phyloP scores from a whole-genome alignment of 495 filamentous ascomycete genomes.

The Delitschia confertaspora region DNA sequence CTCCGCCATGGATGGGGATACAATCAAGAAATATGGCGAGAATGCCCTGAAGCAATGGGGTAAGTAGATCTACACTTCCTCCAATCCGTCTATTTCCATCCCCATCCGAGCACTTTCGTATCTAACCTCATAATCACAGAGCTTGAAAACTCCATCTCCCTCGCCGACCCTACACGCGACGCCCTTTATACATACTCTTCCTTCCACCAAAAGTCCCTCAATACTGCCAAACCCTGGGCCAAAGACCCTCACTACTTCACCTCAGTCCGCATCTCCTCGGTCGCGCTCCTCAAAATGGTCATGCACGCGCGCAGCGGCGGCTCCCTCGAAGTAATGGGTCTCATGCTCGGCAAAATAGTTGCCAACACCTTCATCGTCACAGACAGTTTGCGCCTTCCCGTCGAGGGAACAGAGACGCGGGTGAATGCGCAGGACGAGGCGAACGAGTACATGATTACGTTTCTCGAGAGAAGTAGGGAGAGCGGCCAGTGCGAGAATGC shows the following conservation, averaged over 20 bases:
- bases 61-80: conserved; percentile 7
- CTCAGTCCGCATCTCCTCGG: conserved; percentile 81
- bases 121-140: conserved; percentile 45
- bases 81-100: neutral
- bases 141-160: conserved; percentile 74
- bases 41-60: conserved; percentile 25
- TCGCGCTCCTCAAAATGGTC: conserved; percentile 96
- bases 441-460: conserved; percentile 92
- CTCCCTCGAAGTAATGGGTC: conserved; percentile 88
- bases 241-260: conserved; percentile 87
- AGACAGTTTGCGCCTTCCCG: conserved; percentile 87
- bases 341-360: conserved; percentile 94
- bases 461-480: conserved; percentile 65
- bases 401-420: conserved; percentile 94
- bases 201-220: conserved; percentile 52
- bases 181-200: conserved; percentile 79
- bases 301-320: conserved; percentile 96
- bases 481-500: conserved; percentile 73
- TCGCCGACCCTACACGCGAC: conserved; percentile 79
- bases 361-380: conserved; percentile 83
- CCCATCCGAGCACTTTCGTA: neutral
- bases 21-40: too few relatives aligned
- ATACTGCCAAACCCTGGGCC: conserved; percentile 63
- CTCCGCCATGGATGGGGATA: too few relatives aligned
- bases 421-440: conserved; percentile 94